phyloP scores from a whole-genome alignment of 2,329 filamentous ascomycete species.

The Fusarium lyarnte region DNA sequence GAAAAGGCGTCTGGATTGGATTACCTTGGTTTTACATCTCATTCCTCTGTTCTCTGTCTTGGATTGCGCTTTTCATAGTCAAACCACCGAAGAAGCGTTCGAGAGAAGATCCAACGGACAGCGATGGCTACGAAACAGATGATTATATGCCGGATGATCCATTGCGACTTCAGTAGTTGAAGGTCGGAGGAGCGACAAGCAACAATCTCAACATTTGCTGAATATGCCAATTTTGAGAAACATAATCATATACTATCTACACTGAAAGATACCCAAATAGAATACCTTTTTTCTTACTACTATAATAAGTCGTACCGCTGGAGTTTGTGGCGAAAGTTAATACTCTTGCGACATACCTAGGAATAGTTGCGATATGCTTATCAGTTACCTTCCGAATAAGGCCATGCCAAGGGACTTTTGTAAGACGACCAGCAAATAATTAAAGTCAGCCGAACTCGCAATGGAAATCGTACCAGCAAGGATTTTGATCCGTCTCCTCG shows the following conservation, averaged over 20 bases:
- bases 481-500: not conserved
- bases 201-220: not conserved
- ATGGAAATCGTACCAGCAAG: not conserved
- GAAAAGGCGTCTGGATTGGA: slow-evolving; percentile 50
- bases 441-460: not conserved
- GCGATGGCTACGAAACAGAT: slow-evolving; percentile 30
- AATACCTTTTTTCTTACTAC: not conserved
- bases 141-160: slow-evolving; percentile 39
- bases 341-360: not conserved
- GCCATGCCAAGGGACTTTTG: slow-evolving; percentile 36
- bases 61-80: slow-evolving; percentile 47
- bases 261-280: slow-evolving; percentile 20
- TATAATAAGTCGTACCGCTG: too few species aligned
- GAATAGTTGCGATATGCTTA: not conserved
- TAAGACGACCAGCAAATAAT: not conserved
- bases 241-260: not conserved
- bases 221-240: not conserved
- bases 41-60: slow-evolving; percentile 43
- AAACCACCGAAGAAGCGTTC: slow-evolving; percentile 44
- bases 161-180: slow-evolving; percentile 35
- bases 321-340: not conserved
- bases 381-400: slow-evolving; percentile 36
- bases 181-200: not conserved
- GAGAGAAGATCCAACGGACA: slow-evolving; percentile 17
- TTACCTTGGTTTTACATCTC: slow-evolving; percentile 54